Percentiles rank a stretch among this genome's conserved stretches.
These are phyloP conservation scores for carrot (Daucus carota) DNA, from an alignment of 129 eudicot species.

Conservation along the genomic window DNA sequence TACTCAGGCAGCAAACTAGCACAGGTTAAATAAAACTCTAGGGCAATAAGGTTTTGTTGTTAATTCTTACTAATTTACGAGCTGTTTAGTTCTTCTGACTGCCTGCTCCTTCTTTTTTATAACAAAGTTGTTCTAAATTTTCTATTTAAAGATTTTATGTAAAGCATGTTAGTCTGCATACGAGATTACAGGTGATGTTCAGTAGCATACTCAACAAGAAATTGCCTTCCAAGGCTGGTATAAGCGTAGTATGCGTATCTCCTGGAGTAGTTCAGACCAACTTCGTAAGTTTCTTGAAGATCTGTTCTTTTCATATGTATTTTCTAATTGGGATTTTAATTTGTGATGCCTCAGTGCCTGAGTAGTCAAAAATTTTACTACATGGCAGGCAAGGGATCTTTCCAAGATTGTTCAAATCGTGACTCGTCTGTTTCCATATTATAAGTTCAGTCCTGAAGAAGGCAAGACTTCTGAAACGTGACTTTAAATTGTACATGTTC, in stretches of 20 bases:
- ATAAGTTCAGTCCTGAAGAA: constrained; percentile 83
- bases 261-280: constrained; percentile 97
- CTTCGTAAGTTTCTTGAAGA: constrained; percentile 54
- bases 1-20: constrained; percentile 93
- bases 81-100: background rate
- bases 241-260: constrained; percentile 75
- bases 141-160: background rate
- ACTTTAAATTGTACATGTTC: background rate
- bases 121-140: background rate
- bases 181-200: constrained; percentile 74
- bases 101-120: background rate
- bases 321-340: too few relatives aligned
- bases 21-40: constrained; percentile 41
- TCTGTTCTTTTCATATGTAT: background rate
- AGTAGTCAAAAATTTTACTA: background rate
- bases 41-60: constrained; percentile 4
- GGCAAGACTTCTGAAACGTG: constrained; percentile 31
- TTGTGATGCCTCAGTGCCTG: too few relatives aligned
- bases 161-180: constrained; percentile 1
- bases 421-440: constrained; percentile 71
- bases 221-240: constrained; percentile 86
- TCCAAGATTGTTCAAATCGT: constrained; percentile 66
- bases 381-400: constrained; percentile 93
- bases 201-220: constrained; percentile 81
- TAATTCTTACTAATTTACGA: background rate